Percentiles rank a stretch among this genome's conserved stretches.
Conservation (phyloP, 139 green algal species). For the Nannochloris sp. region DNA sequence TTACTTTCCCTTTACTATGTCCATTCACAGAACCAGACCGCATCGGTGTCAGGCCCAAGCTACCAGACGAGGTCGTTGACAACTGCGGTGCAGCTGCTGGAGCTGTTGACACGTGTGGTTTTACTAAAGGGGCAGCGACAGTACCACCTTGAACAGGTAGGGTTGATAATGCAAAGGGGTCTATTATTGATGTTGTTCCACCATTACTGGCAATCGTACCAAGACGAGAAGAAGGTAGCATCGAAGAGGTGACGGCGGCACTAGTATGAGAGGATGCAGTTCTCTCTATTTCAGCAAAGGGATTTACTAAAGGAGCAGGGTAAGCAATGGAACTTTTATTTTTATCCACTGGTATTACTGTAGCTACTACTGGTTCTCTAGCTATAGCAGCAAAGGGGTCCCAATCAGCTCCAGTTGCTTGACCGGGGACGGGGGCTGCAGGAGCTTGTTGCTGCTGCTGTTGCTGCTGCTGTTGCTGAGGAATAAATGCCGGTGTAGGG, state of each 20-base stretch:
- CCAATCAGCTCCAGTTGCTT: background rate
- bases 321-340: too few relatives aligned
- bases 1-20: background rate
- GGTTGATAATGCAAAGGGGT: too few relatives aligned
- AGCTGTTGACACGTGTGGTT: too few relatives aligned
- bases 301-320: background rate
- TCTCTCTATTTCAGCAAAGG: background rate
- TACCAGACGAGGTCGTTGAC: too few relatives aligned
- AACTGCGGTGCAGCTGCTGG: too few relatives aligned
- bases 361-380: too few relatives aligned
- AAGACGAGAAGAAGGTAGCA: background rate
- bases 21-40: background rate
- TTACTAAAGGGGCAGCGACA: too few relatives aligned
- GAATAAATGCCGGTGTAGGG: background rate
- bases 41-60: background rate
- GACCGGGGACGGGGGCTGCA: background rate
- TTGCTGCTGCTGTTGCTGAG: too few relatives aligned
- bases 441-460: too few relatives aligned
- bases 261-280: background rate
- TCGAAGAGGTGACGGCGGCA: background rate
- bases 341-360: too few relatives aligned
- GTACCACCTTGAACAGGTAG: too few relatives aligned
- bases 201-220: background rate
- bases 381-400: background rate
- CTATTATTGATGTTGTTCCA: too few relatives aligned